Conservation (phyloP, 352 stramenopile genomes). For the Paralagenidium karlingii region DNA sequence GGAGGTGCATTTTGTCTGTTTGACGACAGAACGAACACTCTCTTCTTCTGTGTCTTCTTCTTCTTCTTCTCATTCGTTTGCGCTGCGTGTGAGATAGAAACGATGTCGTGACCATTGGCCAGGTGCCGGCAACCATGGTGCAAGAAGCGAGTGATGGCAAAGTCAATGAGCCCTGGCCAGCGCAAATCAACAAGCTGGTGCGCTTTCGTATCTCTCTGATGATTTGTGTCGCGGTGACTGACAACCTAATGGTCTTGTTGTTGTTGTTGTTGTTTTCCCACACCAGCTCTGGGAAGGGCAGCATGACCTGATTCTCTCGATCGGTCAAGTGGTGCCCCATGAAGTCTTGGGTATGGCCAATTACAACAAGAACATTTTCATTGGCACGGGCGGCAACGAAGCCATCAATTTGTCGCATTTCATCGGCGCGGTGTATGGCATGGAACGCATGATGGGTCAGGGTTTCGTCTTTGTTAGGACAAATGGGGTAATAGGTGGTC, state of each 20-base stretch:
- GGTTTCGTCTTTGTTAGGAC: no score
- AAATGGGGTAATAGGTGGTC: no score
- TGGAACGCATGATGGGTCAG: slow-evolving; percentile 99
- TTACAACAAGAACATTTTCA: slow-evolving; percentile 98
- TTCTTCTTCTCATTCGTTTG: neutral
- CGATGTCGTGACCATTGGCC: slow-evolving; percentile 93
- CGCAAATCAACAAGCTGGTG: slow-evolving; percentile 94
- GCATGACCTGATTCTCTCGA: slow-evolving; percentile 90
- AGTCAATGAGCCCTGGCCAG: slow-evolving; percentile 92
- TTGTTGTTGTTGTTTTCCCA: neutral
- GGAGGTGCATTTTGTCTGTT: slow-evolving; percentile 38
- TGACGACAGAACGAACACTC: neutral
- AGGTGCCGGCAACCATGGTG: slow-evolving; percentile 90
- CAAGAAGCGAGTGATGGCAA: slow-evolving; percentile 88
- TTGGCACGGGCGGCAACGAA: slow-evolving; percentile 88
- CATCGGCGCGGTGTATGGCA: slow-evolving; percentile 95
- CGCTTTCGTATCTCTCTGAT: slow-evolving; percentile 4
- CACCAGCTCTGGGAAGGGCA: slow-evolving; percentile 82
- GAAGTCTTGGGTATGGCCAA: slow-evolving; percentile 99
- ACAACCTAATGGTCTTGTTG: neutral
- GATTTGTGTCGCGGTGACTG: neutral
- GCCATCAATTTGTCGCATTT: slow-evolving; percentile 98
- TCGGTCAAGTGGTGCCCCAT: slow-evolving; percentile 95
- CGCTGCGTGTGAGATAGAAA: slow-evolving; percentile 41
- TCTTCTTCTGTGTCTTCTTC: neutral